These are phyloP conservation scores for Neurospora sp. DNA, from an alignment of 495 filamentous ascomycete species.

Conservation along the genomic window DNA sequence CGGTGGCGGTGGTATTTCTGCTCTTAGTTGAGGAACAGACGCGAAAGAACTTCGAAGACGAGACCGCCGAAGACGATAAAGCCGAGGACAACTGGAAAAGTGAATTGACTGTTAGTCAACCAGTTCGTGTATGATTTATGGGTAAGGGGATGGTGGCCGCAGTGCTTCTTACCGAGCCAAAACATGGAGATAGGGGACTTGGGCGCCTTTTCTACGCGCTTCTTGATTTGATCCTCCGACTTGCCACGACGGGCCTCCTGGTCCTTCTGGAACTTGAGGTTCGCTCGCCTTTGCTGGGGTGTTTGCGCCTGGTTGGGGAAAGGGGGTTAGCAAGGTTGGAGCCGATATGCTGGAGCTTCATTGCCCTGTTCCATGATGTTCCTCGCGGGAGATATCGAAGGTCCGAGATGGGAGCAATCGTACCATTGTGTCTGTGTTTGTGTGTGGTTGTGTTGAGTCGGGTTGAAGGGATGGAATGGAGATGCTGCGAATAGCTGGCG, in stretches of 20 bases:
- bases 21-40: constrained; percentile 55
- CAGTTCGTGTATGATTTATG: neutral
- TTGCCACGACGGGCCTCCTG: constrained; percentile 79
- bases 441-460: neutral
- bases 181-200: constrained; percentile 72
- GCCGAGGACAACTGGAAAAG: constrained; percentile 51
- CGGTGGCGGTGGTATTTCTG: neutral
- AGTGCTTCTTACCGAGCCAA: constrained; percentile 65
- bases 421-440: constrained; percentile 16
- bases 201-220: constrained; percentile 46
- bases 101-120: neutral
- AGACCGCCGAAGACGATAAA: constrained; percentile 82
- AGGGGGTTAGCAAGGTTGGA: neutral
- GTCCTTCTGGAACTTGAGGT: constrained; percentile 70
- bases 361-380: neutral
- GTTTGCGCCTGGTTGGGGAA: constrained; percentile 67
- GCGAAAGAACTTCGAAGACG: constrained; percentile 66
- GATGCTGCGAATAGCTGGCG: neutral
- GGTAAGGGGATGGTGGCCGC: constrained; percentile 2
- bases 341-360: neutral
- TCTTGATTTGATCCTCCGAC: constrained; percentile 57
- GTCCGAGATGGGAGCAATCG: neutral
- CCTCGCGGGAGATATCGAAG: neutral
- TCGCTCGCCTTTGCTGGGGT: constrained; percentile 80
- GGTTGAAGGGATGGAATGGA: neutral